Evolutionary conservation across 2,329 filamentous ascomycete genomes (phyloP).

Genomic region (Fusarium torreyae): DNA sequence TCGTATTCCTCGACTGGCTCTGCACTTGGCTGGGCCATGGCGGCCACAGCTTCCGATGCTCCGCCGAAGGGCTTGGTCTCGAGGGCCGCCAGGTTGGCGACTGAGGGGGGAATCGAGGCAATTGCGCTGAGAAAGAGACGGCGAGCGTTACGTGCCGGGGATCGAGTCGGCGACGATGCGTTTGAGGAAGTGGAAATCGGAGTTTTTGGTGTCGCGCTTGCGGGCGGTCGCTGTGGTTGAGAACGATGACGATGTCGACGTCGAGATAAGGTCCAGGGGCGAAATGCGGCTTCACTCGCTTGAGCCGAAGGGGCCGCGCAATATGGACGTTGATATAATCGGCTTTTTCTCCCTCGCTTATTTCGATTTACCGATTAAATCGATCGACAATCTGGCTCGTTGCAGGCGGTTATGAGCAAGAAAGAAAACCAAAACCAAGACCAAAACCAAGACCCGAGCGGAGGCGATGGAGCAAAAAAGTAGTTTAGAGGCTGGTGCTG

Average conservation of each 20-base stretch:
- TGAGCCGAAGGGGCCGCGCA: constrained; percentile 32
- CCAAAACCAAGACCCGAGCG: constrained; percentile 27
- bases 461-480: constrained; percentile 44
- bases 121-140: constrained; percentile 32
- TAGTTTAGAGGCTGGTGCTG: constrained; percentile 22
- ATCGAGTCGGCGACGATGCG: constrained; percentile 19
- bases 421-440: constrained; percentile 27
- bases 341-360: constrained; percentile 4
- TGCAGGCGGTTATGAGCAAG: constrained; percentile 15
- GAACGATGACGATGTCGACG: constrained; percentile 40
- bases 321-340: constrained; percentile 16
- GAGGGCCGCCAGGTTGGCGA: constrained; percentile 74
- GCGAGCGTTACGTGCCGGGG: constrained; percentile 24
- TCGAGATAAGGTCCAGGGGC: constrained; percentile 42
- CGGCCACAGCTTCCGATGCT: constrained; percentile 77
- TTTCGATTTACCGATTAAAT: constrained; percentile 23
- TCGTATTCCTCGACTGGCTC: constrained; percentile 77
- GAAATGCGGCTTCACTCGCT: constrained; percentile 40
- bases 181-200: constrained; percentile 1
- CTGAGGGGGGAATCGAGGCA: constrained; percentile 41
- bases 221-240: constrained; percentile 25
- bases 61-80: constrained; percentile 73
- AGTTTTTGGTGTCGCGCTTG: constrained; percentile 19
- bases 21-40: constrained; percentile 78
- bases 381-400: constrained; percentile 14